Conservation (phyloP, 2,329 filamentous ascomycete genomes). For the Monosporascus sp. region DNA sequence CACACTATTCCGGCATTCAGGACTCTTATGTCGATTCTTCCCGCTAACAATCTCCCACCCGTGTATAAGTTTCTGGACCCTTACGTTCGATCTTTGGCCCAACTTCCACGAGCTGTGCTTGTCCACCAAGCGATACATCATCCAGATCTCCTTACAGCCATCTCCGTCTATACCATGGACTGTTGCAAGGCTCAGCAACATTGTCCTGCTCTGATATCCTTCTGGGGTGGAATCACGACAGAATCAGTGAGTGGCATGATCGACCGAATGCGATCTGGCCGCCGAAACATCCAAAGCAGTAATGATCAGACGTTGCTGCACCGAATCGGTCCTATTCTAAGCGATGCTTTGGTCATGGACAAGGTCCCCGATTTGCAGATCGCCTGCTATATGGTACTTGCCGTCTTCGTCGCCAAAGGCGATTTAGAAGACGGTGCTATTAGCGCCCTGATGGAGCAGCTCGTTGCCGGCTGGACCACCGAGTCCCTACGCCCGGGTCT, state of each 20-base stretch:
- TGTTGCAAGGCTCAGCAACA: slow-evolving; percentile 67
- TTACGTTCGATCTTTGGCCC: slow-evolving; percentile 72
- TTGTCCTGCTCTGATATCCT: slow-evolving; percentile 72
- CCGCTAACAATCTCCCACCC: slow-evolving; percentile 59
- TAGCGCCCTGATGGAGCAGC: slow-evolving; percentile 85
- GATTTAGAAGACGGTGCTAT: slow-evolving; percentile 73
- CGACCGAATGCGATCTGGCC: slow-evolving; percentile 70
- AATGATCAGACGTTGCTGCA: slow-evolving; percentile 75
- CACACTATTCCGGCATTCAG: slow-evolving; percentile 81
- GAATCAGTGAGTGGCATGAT: slow-evolving; percentile 82
- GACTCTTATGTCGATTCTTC: slow-evolving; percentile 81
- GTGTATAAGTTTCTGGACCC: slow-evolving; percentile 81
- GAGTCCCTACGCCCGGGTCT: slow-evolving; percentile 71
- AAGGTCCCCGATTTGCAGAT: slow-evolving; percentile 74
- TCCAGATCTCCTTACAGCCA: slow-evolving; percentile 64
- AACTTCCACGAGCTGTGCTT: slow-evolving; percentile 73
- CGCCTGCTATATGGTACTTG: slow-evolving; percentile 85
- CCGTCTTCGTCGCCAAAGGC: slow-evolving; percentile 79
- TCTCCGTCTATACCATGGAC: slow-evolving; percentile 75
- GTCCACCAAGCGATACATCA: slow-evolving; percentile 81
- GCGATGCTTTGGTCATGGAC: slow-evolving; percentile 70
- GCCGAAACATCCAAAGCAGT: slow-evolving; percentile 69
- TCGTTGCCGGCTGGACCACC: slow-evolving; percentile 69
- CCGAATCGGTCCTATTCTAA: slow-evolving; percentile 62
- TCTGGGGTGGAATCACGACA: slow-evolving; percentile 86